Evolutionary conservation across 768 basidiomycete genomes (phyloP), one percentile per base, ranked within the genome.

Genomic region (Chalciporus sphaerocephalus): DNA sequence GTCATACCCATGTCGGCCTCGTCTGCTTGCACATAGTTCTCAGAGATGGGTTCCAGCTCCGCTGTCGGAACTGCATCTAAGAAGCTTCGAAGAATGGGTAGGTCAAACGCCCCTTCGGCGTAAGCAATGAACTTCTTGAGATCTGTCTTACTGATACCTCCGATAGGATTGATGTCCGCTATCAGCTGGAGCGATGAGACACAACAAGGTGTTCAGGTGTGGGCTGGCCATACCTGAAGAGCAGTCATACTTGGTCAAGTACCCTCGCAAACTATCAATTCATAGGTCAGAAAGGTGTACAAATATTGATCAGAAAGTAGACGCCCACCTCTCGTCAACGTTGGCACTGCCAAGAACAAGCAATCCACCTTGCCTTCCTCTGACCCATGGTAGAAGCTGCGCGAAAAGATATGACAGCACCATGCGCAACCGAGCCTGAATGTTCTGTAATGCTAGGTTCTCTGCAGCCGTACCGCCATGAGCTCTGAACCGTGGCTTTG

Each of bases 1-100:
- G 95, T 96, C 96, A 98, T 98, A 8, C 95, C 95, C 95, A 98
- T 98, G 58, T 98, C 95, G 15, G 86, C 93, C 75, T 99, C 96
- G 57, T 99, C 96, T 0, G 93, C 81, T 56, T 99, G 96, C 8
- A 96, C 86, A 59, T 97, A 97, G 6, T 82, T 85, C 52, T 92
- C 87, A 0, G 92, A 93, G 46, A 94, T 91, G 0, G 96, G 96
- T 62, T 98, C 94, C 5, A 99, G 72, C 61, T 99, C 96, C 5
- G 96, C 96, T 0, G 96, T 97, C 6, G 96, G 96, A 1, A 87
- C 79, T 1, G 96, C 96, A 40, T 81, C 78, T 46, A 99, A 65
- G 73, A 98, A 99, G 46, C 95, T 80, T 27, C 70, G 73, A 35
- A 99, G 73, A 46, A 98, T 78, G 0, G 94, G 94, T 28, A 99